Percentiles rank a stretch among this genome's conserved stretches.
phyloP scores from a whole-genome alignment of 306 rosid species.

The Vicia villosa region DNA sequence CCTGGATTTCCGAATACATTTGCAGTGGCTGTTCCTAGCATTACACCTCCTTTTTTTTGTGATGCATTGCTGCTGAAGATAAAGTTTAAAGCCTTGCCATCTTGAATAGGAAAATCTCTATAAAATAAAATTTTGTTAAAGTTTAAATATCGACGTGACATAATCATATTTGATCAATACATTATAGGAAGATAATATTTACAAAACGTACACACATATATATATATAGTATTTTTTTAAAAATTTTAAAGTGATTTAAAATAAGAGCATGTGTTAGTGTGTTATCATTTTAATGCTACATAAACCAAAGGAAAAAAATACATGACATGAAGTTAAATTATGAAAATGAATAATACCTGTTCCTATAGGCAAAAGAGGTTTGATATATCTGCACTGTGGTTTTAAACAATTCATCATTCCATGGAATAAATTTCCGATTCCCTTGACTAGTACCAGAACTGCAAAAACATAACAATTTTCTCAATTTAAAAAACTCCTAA shows the following conservation, averaged over 20 bases:
- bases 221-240: too few species aligned
- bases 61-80: conserved; percentile 80
- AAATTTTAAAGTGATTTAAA: too few species aligned
- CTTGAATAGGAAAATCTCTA: conserved; percentile 74
- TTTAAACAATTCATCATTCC: conserved; percentile 84
- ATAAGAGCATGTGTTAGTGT: too few species aligned
- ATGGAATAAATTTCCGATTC: conserved; percentile 79
- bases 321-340: background rate
- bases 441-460: conserved; percentile 98
- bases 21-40: conserved; percentile 88
- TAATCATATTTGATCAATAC: too few species aligned
- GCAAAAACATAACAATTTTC: conserved; percentile 34
- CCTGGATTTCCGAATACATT: conserved; percentile 53
- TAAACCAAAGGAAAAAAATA: too few species aligned
- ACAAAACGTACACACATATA: too few species aligned
- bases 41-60: conserved; percentile 72
- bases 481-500: background rate
- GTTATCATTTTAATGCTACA: too few species aligned
- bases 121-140: background rate
- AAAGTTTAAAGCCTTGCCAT: conserved; percentile 80
- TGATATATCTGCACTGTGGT: conserved; percentile 70
- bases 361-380: conserved; percentile 87
- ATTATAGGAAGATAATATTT: too few species aligned
- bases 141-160: background rate
- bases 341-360: conserved; percentile 45